Evolutionary conservation across 306 rosid genomes (phyloP).

Genomic region (Arachis hypogaea): DNA sequence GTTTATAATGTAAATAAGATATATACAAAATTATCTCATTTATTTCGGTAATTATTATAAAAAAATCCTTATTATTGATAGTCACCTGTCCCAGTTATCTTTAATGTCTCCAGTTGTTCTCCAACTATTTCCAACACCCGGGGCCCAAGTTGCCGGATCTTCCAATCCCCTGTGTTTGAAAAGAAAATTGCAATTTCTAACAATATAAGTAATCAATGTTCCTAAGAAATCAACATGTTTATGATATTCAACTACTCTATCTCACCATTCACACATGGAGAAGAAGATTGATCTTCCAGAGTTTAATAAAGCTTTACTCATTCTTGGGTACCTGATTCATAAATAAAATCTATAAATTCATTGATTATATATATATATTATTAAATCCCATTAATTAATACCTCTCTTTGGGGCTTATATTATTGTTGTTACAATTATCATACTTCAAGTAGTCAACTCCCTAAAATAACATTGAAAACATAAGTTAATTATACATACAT

Average conservation of each 20-base stretch:
- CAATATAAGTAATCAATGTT: not conserved
- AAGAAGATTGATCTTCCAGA: conserved; percentile 61
- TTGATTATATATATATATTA: not conserved
- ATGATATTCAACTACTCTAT: conserved; percentile 29
- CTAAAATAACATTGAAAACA: conserved; percentile 38
- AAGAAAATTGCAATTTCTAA: not conserved
- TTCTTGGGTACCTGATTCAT: conserved; percentile 62
- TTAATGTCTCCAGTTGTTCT: conserved; percentile 79
- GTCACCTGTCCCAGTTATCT: conserved; percentile 70
- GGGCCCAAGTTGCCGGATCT: conserved; percentile 77
- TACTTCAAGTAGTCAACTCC: conserved; percentile 82
- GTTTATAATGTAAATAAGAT: too few species aligned
- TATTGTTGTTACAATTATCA: conserved; percentile 64
- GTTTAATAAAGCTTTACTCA: conserved; percentile 62
- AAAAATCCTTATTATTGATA: not conserved
- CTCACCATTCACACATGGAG: conserved; percentile 80
- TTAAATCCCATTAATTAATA: conserved; percentile 14
- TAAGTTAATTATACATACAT: not conserved
- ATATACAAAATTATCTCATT: not conserved
- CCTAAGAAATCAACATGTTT: conserved; percentile 2
- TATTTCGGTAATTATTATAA: too few species aligned
- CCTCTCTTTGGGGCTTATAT: conserved; percentile 68
- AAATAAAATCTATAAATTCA: conserved; percentile 5
- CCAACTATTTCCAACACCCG: conserved; percentile 75
- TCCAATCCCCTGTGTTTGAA: conserved; percentile 64